These are phyloP conservation scores for Collybiopsis luxurians DNA, from an alignment of 768 basidiomycete genomes.

Conservation along the genomic window DNA sequence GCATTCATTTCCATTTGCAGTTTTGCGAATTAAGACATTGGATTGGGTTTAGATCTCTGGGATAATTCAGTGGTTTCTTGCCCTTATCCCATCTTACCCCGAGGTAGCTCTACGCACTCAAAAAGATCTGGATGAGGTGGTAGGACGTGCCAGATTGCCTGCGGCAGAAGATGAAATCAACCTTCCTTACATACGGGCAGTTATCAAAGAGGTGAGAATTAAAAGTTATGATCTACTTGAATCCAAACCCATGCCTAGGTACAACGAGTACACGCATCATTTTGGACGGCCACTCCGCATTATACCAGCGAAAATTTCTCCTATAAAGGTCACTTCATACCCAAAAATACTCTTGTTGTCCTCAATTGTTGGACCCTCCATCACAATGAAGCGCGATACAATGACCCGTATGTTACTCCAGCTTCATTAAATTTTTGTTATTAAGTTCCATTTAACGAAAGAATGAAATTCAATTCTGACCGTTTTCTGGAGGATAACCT, in stretches of 20 bases:
- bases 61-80: conserved; percentile 32
- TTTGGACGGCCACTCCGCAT: conserved; percentile 26
- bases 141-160: conserved; percentile 28
- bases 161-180: conserved; percentile 18
- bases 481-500: conserved; percentile 29
- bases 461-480: conserved; percentile 26
- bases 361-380: conserved; percentile 25
- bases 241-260: too few species aligned
- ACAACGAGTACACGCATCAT: conserved; percentile 12
- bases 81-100: conserved; percentile 20
- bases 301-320: conserved; percentile 24
- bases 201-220: conserved; percentile 18
- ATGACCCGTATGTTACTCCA: conserved; percentile 23
- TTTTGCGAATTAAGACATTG: not conserved
- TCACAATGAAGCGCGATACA: conserved; percentile 24
- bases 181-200: conserved; percentile 25
- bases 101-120: conserved; percentile 19
- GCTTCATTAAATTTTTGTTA: not conserved
- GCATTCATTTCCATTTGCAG: not conserved
- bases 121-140: conserved; percentile 31
- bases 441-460: too few species aligned
- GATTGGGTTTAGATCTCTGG: conserved; percentile 24
- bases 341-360: conserved; percentile 24
- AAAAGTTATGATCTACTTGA: too few species aligned
- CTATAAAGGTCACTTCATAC: conserved; percentile 28